Base-by-base conservation (phyloP, 352 stramenopile species). In the Phytophthora syringae region DNA sequence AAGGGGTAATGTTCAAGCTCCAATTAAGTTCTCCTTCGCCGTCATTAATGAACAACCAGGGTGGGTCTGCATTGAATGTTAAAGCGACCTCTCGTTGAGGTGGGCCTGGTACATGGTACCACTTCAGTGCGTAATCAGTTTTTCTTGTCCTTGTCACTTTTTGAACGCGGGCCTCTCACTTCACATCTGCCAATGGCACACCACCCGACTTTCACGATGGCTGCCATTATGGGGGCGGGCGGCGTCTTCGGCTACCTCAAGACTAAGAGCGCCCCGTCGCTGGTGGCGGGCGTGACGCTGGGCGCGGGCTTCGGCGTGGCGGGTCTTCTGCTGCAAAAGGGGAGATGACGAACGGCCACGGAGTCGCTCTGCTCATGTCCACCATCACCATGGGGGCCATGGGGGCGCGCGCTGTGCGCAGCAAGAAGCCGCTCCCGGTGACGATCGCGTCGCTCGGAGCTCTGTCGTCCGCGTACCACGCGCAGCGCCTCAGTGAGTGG, bases 131-230 rank as follows among this genome's bases (percentile, higher is more conserved):
- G 56, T 57, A 49, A 64, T 58, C 42, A n/a, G n/a, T n/a, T n/a
- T n/a, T n/a, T n/a, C n/a, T n/a, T n/a, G n/a, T n/a, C n/a, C n/a
- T n/a, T n/a, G n/a, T n/a, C n/a, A n/a, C n/a, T n/a, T n/a, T n/a
- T n/a, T n/a, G n/a, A n/a, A n/a, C n/a, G n/a, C n/a, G n/a, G 27
- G 27, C 27, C 5, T 32, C 27, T 32, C 9, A n/a, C n/a, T n/a
- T n/a, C 27, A 52, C 32, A 24, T 36, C 42, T 50, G 11, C 73
- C 49, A 7, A 89, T 89, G 84, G 77, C 82, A 16, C 87, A 95
- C 60, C 88, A 95, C 69, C 76, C 88, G 13, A 94, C 88, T 71
- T 94, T 88, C 76, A 93, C 86, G 39, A 93, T 95, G 86, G 87
- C 70, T 20, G 84, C 71, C 30, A 69, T 94, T 44, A 61, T 95